Conservation (phyloP, 345 rosid genomes). For the Eucalyptus pauciflora region DNA sequence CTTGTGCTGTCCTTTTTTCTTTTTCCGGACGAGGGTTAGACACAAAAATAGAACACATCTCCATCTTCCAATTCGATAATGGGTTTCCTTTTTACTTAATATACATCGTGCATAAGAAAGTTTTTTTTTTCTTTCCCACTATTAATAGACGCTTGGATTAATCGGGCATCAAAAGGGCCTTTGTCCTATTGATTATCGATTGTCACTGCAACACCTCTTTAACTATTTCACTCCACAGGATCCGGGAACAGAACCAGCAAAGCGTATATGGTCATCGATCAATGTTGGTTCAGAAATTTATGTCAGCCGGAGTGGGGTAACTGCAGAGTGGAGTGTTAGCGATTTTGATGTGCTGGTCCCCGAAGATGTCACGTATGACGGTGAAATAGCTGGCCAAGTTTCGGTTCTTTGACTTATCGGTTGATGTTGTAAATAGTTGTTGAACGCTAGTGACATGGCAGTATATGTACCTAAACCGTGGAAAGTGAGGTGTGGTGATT, state of each 20-base stretch:
- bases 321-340: slow-evolving; percentile 35
- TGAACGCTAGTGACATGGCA: background rate
- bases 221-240: slow-evolving; percentile 5
- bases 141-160: background rate
- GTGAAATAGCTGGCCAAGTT: background rate
- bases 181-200: background rate
- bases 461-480: background rate
- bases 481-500: background rate
- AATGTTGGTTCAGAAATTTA: slow-evolving; percentile 45
- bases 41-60: background rate
- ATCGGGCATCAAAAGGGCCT: background rate
- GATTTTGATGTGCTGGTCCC: slow-evolving; percentile 41
- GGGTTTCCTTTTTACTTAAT: background rate
- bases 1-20: background rate
- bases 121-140: background rate
- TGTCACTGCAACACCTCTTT: background rate
- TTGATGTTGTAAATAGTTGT: background rate
- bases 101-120: background rate
- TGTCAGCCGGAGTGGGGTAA: slow-evolving; percentile 19
- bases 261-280: slow-evolving; percentile 28
- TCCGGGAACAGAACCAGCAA: slow-evolving; percentile 36
- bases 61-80: background rate
- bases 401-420: background rate
- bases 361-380: background rate
- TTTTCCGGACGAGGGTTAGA: background rate